phyloP scores from a whole-genome alignment of 495 filamentous ascomycete species.

The Podospora conica region DNA sequence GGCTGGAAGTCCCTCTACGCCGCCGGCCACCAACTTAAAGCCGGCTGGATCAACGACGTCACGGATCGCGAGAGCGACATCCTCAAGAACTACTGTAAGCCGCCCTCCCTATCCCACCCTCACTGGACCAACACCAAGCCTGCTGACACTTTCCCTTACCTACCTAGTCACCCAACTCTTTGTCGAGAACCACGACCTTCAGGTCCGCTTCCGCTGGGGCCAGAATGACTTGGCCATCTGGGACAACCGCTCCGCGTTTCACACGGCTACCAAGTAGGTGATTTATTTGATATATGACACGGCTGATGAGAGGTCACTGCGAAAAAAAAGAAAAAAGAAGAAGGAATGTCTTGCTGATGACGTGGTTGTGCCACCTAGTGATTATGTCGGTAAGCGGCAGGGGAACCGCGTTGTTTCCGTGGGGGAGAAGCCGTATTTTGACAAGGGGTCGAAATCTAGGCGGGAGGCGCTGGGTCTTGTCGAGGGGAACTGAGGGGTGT shows the following conservation, averaged over 20 bases:
- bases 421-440: conserved; percentile 60
- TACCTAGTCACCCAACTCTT: conserved; percentile 49
- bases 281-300: neutral
- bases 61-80: conserved; percentile 53
- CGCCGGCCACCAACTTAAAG: conserved; percentile 48
- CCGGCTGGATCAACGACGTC: conserved; percentile 57
- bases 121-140: neutral
- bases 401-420: conserved; percentile 58
- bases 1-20: conserved; percentile 67
- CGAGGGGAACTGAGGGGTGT: too few relatives aligned
- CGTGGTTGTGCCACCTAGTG: conserved; percentile 24
- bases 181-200: conserved; percentile 66
- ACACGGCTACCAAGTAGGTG: conserved; percentile 50
- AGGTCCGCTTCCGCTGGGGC: conserved; percentile 61
- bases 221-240: conserved; percentile 60
- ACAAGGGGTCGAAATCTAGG: conserved; percentile 51
- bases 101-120: neutral
- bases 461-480: conserved; percentile 45
- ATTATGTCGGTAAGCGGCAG: conserved; percentile 47
- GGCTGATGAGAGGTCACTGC: conserved; percentile 15
- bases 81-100: conserved; percentile 52
- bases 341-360: too few relatives aligned
- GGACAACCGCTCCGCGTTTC: conserved; percentile 63
- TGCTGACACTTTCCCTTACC: neutral
- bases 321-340: neutral